Conservation (phyloP, 78 protist genomes). For the Bodo saltans region DNA sequence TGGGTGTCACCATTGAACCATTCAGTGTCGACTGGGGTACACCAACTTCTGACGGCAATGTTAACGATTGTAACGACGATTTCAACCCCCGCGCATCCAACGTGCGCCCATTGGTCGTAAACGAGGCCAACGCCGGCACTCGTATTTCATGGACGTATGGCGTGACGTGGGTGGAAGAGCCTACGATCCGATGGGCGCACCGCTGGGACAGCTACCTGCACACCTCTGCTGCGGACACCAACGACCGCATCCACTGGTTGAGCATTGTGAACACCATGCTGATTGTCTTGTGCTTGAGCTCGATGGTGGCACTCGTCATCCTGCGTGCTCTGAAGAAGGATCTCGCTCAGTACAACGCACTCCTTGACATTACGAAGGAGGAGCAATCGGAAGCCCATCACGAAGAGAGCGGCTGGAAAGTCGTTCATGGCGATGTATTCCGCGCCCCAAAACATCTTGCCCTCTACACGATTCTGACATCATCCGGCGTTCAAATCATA, state of each 20-base stretch:
- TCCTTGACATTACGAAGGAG: background rate
- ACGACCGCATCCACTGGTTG: constrained; percentile 86
- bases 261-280: constrained; percentile 85
- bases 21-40: background rate
- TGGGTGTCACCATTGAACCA: constrained; percentile 11
- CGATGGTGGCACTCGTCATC: constrained; percentile 90
- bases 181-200: background rate
- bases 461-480: constrained; percentile 64
- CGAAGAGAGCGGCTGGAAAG: constrained; percentile 96
- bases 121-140: background rate
- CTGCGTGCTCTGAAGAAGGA: constrained; percentile 70
- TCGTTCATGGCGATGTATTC: constrained; percentile 92
- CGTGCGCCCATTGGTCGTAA: too few relatives aligned
- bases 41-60: background rate
- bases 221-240: constrained; percentile 6
- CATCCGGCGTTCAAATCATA: constrained; percentile 76
- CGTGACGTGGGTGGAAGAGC: constrained; percentile 14
- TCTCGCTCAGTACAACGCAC: background rate
- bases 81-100: too few relatives aligned
- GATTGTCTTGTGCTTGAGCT: constrained; percentile 85
- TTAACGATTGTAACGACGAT: background rate
- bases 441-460: constrained; percentile 75
- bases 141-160: constrained; percentile 10
- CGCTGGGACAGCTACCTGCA: constrained; percentile 21
- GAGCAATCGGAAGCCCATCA: constrained; percentile 23